A percentile compares a stretch with the other conserved stretches of the same genome.
Conservation (phyloP, 306 rosid genomes). For the Erythrophleum fordii region DNA sequence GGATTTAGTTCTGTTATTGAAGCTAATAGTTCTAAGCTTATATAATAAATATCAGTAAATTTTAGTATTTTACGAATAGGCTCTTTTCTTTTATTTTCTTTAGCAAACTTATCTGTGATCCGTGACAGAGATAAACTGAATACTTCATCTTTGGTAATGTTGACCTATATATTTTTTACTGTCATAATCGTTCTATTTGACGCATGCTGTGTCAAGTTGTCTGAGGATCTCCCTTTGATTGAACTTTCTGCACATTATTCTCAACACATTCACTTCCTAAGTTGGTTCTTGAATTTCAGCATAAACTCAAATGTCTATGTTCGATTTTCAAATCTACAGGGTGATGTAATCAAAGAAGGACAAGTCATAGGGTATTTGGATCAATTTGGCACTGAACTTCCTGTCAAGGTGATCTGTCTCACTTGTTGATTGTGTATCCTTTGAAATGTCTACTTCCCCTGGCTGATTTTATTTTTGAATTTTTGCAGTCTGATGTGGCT, state of each 20-base stretch:
- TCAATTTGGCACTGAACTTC: slow-evolving; percentile 86
- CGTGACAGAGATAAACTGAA: not conserved
- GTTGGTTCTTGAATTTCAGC: slow-evolving; percentile 27
- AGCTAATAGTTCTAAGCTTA: slow-evolving; percentile 20
- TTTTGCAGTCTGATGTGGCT: slow-evolving; percentile 83
- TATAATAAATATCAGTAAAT: not conserved
- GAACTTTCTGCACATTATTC: not conserved
- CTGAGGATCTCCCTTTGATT: slow-evolving; percentile 20
- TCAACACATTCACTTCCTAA: not conserved
- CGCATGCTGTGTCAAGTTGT: slow-evolving; percentile 10
- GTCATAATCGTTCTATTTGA: slow-evolving; percentile 11
- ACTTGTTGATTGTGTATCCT: slow-evolving; percentile 31
- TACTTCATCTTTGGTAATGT: slow-evolving; percentile 5
- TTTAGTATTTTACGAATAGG: not conserved
- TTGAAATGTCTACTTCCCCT: slow-evolving; percentile 34
- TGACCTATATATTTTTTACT: slow-evolving; percentile 10
- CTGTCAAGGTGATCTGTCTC: slow-evolving; percentile 72
- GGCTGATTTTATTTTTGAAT: slow-evolving; percentile 44
- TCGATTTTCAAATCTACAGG: slow-evolving; percentile 57
- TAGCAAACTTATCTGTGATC: not conserved
- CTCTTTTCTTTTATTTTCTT: not conserved
- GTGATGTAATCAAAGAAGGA: slow-evolving; percentile 85
- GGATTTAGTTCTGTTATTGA: slow-evolving; percentile 19
- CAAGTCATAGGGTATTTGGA: slow-evolving; percentile 92
- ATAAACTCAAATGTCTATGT: slow-evolving; percentile 26